These are phyloP conservation scores for Mycena floridula DNA, from an alignment of 768 basidiomycete genomes.

Conservation along the genomic window DNA sequence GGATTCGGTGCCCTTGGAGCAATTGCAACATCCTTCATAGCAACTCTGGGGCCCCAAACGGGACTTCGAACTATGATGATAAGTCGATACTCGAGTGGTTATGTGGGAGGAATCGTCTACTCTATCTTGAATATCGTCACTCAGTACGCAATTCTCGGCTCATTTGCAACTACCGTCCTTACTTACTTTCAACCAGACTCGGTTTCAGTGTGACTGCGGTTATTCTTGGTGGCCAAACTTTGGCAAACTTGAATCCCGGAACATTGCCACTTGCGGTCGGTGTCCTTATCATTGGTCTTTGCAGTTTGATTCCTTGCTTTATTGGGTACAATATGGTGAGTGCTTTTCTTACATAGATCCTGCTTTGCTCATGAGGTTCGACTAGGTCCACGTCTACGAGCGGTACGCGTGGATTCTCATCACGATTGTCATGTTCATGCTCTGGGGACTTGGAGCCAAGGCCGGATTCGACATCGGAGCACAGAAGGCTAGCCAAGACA, in stretches of 20 bases:
- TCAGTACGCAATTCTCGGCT: constrained; percentile 20
- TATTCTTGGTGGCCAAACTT: constrained; percentile 49
- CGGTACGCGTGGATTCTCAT: constrained; percentile 50
- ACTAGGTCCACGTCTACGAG: constrained; percentile 45
- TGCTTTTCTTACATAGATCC: too few species aligned
- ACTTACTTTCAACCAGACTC: constrained; percentile 22
- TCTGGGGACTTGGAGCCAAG: constrained; percentile 42
- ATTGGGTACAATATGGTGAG: constrained; percentile 39
- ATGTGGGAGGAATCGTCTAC: constrained; percentile 41
- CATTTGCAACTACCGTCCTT: background rate
- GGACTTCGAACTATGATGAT: constrained; percentile 53
- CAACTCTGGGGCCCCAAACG: constrained; percentile 46
- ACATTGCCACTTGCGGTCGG: constrained; percentile 41
- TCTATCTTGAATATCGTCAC: constrained; percentile 50
- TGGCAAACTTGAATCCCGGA: constrained; percentile 37
- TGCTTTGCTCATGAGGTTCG: too few species aligned
- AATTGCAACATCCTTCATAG: constrained; percentile 40
- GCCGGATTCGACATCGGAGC: constrained; percentile 39
- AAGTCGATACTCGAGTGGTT: constrained; percentile 41
- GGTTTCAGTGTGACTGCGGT: constrained; percentile 42
- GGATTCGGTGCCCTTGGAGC: constrained; percentile 40
- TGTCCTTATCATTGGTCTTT: constrained; percentile 39
- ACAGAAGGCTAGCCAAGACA: constrained; percentile 35
- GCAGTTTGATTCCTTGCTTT: constrained; percentile 38
- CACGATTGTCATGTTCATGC: constrained; percentile 41